phyloP scores from a whole-genome alignment of 1,284 basidiomycete genomes.

The Puccinia hordei region DNA sequence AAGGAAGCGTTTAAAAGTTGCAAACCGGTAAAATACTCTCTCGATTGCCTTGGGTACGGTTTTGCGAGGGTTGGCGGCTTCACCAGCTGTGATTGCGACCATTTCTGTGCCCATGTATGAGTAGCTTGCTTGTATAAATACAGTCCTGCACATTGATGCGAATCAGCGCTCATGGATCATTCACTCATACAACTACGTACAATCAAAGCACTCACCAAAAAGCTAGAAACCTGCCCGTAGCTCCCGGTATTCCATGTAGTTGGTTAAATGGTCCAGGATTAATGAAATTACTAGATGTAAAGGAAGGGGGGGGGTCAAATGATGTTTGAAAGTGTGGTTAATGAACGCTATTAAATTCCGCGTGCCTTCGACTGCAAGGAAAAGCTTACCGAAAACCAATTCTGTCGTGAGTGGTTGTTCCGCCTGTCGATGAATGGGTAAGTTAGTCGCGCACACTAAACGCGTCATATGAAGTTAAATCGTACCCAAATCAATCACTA shows the following conservation, averaged over 20 bases:
- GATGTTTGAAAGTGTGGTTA: background rate
- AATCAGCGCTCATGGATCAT: constrained; percentile 54
- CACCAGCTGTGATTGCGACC: constrained; percentile 66
- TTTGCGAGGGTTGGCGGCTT: constrained; percentile 71
- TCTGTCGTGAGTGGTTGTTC: constrained; percentile 65
- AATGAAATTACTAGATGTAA: constrained; percentile 67
- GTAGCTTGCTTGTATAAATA: constrained; percentile 76
- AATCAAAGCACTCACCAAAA: constrained; percentile 61
- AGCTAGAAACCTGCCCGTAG: constrained; percentile 59
- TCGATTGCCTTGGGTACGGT: constrained; percentile 79
- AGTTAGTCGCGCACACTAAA: constrained; percentile 44
- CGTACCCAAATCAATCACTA: constrained; percentile 73
- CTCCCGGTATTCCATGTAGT: constrained; percentile 57
- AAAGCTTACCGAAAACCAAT: constrained; percentile 61
- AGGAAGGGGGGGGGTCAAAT: background rate
- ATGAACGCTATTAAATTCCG: background rate
- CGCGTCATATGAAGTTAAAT: constrained; percentile 62
- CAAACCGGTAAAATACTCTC: constrained; percentile 72
- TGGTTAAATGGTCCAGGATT: constrained; percentile 67
- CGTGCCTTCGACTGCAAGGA: background rate
- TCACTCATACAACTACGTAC: constrained; percentile 60
- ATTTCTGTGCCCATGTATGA: constrained; percentile 83
- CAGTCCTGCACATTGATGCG: constrained; percentile 35
- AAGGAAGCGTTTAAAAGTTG: constrained; percentile 35
- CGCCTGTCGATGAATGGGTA: constrained; percentile 65